phyloP scores from a whole-genome alignment of 129 eudicot species.

The Oenanthe sinensis region DNA sequence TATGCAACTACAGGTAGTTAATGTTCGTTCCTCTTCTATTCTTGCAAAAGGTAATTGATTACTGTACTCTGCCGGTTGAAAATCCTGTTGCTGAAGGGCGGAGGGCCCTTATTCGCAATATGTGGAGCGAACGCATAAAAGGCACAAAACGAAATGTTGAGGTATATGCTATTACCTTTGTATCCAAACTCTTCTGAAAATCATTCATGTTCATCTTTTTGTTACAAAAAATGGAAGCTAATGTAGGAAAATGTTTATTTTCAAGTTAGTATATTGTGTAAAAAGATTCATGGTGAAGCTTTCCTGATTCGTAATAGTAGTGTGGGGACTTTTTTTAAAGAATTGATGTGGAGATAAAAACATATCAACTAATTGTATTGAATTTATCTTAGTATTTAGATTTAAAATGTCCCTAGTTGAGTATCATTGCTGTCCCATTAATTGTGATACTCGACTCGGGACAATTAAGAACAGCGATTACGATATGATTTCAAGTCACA shows the following conservation, averaged over 20 bases:
- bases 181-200: conserved; percentile 5
- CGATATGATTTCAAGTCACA: background rate
- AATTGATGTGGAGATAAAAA: background rate
- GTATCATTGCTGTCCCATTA: background rate
- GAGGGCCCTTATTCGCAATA: conserved; percentile 83
- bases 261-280: background rate
- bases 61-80: conserved; percentile 77
- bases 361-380: no score
- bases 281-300: background rate
- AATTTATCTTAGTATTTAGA: background rate
- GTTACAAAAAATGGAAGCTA: background rate
- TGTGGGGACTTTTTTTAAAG: background rate
- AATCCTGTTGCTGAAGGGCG: conserved; percentile 84
- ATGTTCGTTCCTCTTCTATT: background rate
- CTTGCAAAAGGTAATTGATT: conserved; percentile 72
- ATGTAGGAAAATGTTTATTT: background rate
- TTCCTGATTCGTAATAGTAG: background rate
- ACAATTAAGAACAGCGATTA: background rate
- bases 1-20: background rate
- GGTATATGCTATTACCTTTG: conserved; percentile 26
- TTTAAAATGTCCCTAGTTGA: background rate
- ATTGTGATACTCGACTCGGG: background rate
- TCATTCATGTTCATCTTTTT: no score
- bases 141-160: conserved; percentile 93
- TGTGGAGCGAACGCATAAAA: conserved; percentile 97